Evolutionary conservation across 345 rosid genomes (phyloP).

Genomic region (Rhizophora mangle): DNA sequence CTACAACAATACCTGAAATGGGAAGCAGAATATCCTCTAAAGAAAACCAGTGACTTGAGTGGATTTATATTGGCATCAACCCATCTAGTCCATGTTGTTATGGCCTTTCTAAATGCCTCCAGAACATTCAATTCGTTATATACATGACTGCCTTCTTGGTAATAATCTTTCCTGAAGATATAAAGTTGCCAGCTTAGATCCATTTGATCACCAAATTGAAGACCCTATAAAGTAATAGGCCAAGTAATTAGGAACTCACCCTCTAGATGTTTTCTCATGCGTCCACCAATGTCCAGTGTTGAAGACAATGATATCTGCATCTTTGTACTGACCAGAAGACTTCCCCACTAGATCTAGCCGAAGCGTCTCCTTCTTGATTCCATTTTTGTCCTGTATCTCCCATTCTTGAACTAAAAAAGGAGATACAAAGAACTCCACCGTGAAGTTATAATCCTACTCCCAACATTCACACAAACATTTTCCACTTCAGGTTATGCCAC

Average conservation of each 20-base stretch:
- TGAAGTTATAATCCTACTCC: conserved; percentile 62
- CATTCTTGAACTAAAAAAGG: conserved; percentile 95
- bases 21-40: conserved; percentile 85
- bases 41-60: conserved; percentile 59
- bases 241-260: conserved; percentile 39
- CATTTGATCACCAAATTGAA: not conserved
- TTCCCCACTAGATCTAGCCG: conserved; percentile 79
- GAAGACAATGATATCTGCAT: conserved; percentile 71
- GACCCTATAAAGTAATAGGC: not conserved
- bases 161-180: conserved; percentile 74
- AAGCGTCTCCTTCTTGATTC: conserved; percentile 66
- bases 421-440: conserved; percentile 85
- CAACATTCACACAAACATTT: conserved; percentile 8
- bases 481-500: not conserved
- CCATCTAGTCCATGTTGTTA: conserved; percentile 95
- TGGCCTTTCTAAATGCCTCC: conserved; percentile 84
- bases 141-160: conserved; percentile 87
- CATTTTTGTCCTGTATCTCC: conserved; percentile 58
- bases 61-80: conserved; percentile 76
- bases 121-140: conserved; percentile 70
- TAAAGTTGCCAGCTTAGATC: conserved; percentile 7
- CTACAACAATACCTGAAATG: conserved; percentile 67
- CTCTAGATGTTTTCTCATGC: conserved; percentile 89
- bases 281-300: conserved; percentile 99
- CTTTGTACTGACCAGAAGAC: conserved; percentile 66